phyloP scores from a whole-genome alignment of 257 asterid genomes.

The Prunella vulgaris region DNA sequence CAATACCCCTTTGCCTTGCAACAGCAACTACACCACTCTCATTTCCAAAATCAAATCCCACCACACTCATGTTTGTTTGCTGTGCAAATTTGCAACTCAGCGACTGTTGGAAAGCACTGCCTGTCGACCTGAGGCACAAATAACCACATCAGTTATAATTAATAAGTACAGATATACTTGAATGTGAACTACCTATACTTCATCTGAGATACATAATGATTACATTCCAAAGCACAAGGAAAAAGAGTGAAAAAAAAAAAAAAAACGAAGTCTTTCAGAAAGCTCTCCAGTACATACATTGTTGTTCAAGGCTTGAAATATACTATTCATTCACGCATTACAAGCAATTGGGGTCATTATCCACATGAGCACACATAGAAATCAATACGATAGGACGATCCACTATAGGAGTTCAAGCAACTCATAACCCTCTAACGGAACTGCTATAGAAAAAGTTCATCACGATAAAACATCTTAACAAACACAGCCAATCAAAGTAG shows the following conservation, averaged over 20 bases:
- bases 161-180: not conserved
- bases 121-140: slow-evolving; percentile 32
- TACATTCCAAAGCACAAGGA: not conserved
- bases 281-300: not conserved
- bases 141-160: not conserved
- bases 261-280: not conserved
- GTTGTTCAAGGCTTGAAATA: not conserved
- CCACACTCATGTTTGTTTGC: slow-evolving; percentile 80
- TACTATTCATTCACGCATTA: not conserved
- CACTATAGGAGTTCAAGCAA: not conserved
- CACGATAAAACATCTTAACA: not conserved
- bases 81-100: slow-evolving; percentile 8
- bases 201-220: not conserved
- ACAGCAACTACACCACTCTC: slow-evolving; percentile 95
- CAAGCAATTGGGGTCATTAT: not conserved
- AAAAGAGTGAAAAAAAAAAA: no score
- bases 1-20: slow-evolving; percentile 95
- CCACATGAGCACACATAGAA: not conserved
- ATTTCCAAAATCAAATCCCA: slow-evolving; percentile 93
- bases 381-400: not conserved
- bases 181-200: not conserved
- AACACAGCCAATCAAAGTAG: not conserved
- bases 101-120: not conserved
- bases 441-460: not conserved
- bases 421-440: not conserved